Percentiles rank a stretch among this genome's conserved stretches.
Evolutionary conservation across 495 filamentous ascomycete species (phyloP).

Genomic region (Pseudomonodictys pantanalensis): DNA sequence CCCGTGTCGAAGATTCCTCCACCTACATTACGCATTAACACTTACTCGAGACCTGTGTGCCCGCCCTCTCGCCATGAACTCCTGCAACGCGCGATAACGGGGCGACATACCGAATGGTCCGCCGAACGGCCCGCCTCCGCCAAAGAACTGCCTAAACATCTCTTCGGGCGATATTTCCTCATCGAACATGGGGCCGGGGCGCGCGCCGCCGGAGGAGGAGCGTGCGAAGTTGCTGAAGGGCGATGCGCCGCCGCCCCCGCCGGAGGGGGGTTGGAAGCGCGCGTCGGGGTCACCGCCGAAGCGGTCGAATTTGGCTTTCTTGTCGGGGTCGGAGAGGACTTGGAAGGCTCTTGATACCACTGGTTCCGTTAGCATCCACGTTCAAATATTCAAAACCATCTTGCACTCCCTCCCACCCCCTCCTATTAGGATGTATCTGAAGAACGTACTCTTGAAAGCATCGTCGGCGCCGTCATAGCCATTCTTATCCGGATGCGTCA

Average conservation of each 20-base stretch:
- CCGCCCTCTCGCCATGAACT: not conserved
- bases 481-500: slow-evolving; percentile 97
- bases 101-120: slow-evolving; percentile 61
- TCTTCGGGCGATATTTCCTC: slow-evolving; percentile 96
- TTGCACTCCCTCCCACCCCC: not conserved
- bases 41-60: too few species aligned
- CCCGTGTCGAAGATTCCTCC: slow-evolving; percentile 64
- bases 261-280: slow-evolving; percentile 63
- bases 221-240: slow-evolving; percentile 73
- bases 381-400: not conserved
- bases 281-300: slow-evolving; percentile 91
- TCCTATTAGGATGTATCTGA: not conserved
- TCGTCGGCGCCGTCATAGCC: slow-evolving; percentile 95
- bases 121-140: slow-evolving; percentile 60
- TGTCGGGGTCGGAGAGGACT: slow-evolving; percentile 87
- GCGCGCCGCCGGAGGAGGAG: slow-evolving; percentile 43
- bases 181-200: slow-evolving; percentile 61
- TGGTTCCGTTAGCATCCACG: slow-evolving; percentile 32
- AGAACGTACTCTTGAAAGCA: slow-evolving; percentile 79
- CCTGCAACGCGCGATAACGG: not conserved
- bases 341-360: slow-evolving; percentile 94
- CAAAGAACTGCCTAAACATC: slow-evolving; percentile 93
- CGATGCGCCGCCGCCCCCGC: slow-evolving; percentile 40
- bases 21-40: slow-evolving; percentile 35
- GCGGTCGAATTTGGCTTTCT: slow-evolving; percentile 79